These are phyloP conservation scores for Paecilomyces variotii DNA, from an alignment of 2,329 filamentous ascomycete species.

Conservation along the genomic window DNA sequence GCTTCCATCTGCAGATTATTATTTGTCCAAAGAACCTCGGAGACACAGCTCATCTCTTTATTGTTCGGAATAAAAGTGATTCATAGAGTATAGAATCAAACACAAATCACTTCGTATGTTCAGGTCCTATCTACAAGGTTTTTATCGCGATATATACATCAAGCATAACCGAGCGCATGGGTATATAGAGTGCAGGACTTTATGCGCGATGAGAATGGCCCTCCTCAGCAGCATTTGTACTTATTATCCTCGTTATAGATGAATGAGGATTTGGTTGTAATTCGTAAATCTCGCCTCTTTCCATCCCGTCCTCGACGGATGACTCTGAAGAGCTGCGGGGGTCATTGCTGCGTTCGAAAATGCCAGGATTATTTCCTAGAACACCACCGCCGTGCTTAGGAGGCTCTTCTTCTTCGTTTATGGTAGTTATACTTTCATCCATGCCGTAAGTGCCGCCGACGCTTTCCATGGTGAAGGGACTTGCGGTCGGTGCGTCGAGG, in stretches of 20 bases:
- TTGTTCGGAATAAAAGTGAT: background rate
- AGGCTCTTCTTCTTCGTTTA: conserved; percentile 2
- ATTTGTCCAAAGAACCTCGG: no score
- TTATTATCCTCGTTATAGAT: conserved; percentile 5
- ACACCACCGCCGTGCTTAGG: conserved; percentile 1
- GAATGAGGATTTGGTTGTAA: conserved; percentile 3
- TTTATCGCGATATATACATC: background rate
- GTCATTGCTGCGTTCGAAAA: conserved; percentile 11
- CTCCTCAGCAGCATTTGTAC: background rate
- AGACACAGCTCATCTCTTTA: background rate
- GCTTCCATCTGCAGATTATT: background rate
- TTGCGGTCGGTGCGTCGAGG: conserved; percentile 68
- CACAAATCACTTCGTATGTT: background rate
- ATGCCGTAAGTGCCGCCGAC: conserved; percentile 56
- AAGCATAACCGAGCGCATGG: background rate
- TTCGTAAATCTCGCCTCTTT: conserved; percentile 35
- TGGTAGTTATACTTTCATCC: conserved; percentile 12
- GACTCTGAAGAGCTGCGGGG: conserved; percentile 17
- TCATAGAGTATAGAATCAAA: background rate
- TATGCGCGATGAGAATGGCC: background rate
- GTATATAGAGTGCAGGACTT: background rate
- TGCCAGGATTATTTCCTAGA: conserved; percentile 9
- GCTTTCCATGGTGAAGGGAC: conserved; percentile 67
- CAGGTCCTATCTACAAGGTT: background rate
- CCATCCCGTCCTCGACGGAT: conserved; percentile 30